Evolutionary conservation across 2,329 filamentous ascomycete genomes (phyloP), one percentile per base, ranked within the genome.

Genomic region (Penicillium griseofulvum): DNA sequence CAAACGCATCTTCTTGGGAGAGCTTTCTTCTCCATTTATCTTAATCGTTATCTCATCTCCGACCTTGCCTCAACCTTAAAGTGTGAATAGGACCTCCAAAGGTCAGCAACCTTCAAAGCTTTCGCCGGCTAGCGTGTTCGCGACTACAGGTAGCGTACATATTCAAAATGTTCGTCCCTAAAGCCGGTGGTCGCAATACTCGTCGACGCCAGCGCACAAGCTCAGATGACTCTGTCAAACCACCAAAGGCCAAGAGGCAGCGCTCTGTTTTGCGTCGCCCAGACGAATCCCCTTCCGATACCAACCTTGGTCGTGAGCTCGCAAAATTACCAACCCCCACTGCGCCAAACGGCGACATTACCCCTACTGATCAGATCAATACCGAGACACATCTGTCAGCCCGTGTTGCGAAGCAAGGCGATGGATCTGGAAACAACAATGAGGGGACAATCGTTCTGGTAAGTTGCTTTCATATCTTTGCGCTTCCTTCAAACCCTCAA

Each of bases 231-330:
- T 73, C 74, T 12, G 67, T 74, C 36, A 76, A 77, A 39, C 71
- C 73, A 47, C 77, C 76, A 17, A 74, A 71, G 55, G 71, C 78
- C 12, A 80, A 80, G 65, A 72, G 76, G 60, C 76, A 78, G 59
- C 71, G 77, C 56, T 78, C 77, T n/a, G 68, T 67, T 34, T 60
- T 78, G 37, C 71, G 72, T 10, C 68, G 72, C 59, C 68, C 71
- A 48, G 68, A 67, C n/a, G 68, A 74, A 42, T 60, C 65, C 42
- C 61, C 55, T 56, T 55, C 67, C 42, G 53, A 61, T 36, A 55
- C 43, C 31, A 57, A 57, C 9, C 52, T 59, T 34, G 61, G 64
- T n/a, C 56, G 58, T 43, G 61, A 65, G 55, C 43, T 61, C 39
- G 52, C 49, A 34, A 58, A 63, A 45, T 36, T 57, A 28, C 37